Base-by-base conservation (phyloP, 768 basidiomycete genomes). In the Lentinula sp. region DNA sequence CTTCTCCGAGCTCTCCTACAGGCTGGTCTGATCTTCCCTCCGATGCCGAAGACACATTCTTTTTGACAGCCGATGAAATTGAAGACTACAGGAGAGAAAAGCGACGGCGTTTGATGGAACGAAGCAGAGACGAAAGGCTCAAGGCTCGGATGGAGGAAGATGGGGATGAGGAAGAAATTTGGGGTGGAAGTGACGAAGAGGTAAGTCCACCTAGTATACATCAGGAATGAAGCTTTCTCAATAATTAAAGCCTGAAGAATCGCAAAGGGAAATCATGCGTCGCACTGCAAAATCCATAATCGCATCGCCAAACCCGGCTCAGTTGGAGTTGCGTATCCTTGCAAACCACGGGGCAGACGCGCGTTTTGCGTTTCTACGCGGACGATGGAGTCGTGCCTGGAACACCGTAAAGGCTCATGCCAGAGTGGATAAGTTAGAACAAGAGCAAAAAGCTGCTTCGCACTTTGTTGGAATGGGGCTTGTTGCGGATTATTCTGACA, bases 21-120 rank as follows among this genome's bases (percentile, higher is more conserved):
- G 90, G 89, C 7, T 95, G 92, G 92, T 88, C 87, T 0, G 88
- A 93, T 70, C 80, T 95, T 2, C 87, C 92, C 4, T 93, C 93
- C 0, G 93, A 95, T 67, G 70, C 84, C 4, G 93, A 95, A 74
- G 93, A 95, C 65, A 88, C 83, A 0, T 95, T 93, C 72, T 91
- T 90, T 74, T 80, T 95, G 63, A 78, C 84, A 0, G 81, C 81
- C 0, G 77, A 79, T 5, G 93, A 94, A 64, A 73, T 78, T 2
- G 84, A 85, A 13, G 88, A 88, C 62, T 86, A 85, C 62, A 78
- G 77, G 40, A 79, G 84, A 23, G 83, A 86, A 42, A 92, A 93
- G 70, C 84, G 88, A 43, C 77, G 87, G 28, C 77, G 79, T 13
- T 65, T 85, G 37, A 74, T 92, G 43, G 85, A 90, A 16, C 76